A percentile compares a stretch with the other conserved stretches of the same genome.
Evolutionary conservation across 2,329 filamentous ascomycete species (phyloP).

Genomic region (Fusarium sp.): DNA sequence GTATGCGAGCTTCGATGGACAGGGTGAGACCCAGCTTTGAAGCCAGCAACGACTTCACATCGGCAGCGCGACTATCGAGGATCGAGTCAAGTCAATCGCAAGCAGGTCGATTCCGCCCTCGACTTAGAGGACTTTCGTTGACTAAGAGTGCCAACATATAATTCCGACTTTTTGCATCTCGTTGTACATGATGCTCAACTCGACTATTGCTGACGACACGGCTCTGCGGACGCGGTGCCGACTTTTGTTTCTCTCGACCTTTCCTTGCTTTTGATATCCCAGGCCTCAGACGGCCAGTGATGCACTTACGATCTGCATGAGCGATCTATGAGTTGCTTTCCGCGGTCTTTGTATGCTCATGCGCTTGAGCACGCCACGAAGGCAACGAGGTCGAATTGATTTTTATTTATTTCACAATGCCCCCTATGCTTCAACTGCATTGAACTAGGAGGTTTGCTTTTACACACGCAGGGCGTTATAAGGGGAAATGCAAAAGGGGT

Average conservation of each 20-base stretch:
- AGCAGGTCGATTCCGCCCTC: conserved; percentile 45
- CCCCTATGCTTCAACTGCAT: conserved; percentile 6
- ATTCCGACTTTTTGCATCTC: conserved; percentile 24
- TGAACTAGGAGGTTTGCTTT: conserved; percentile 37
- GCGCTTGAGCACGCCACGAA: conserved; percentile 27
- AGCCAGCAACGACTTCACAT: conserved; percentile 88
- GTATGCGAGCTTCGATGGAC: conserved; percentile 87
- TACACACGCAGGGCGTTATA: conserved; percentile 48
- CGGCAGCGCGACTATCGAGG: conserved; percentile 82
- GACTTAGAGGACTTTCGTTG: conserved; percentile 55
- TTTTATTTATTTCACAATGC: conserved; percentile 31
- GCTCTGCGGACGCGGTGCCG: conserved; percentile 34
- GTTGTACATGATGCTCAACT: conserved; percentile 44
- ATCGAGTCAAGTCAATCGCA: conserved; percentile 77
- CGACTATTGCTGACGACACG: conserved; percentile 22
- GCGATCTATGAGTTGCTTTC: conserved; percentile 54
- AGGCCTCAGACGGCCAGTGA: conserved; percentile 44
- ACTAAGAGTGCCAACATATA: conserved; percentile 52
- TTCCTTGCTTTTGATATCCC: conserved; percentile 50
- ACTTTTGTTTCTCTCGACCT: conserved; percentile 19
- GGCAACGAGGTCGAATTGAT: conserved; percentile 33
- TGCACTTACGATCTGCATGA: conserved; percentile 59
- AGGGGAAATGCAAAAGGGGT: conserved; percentile 40
- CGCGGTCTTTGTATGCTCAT: conserved; percentile 30
- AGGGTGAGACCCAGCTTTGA: conserved; percentile 84